phyloP scores from a whole-genome alignment of 345 rosid genomes.

The Hirschfeldia incana region DNA sequence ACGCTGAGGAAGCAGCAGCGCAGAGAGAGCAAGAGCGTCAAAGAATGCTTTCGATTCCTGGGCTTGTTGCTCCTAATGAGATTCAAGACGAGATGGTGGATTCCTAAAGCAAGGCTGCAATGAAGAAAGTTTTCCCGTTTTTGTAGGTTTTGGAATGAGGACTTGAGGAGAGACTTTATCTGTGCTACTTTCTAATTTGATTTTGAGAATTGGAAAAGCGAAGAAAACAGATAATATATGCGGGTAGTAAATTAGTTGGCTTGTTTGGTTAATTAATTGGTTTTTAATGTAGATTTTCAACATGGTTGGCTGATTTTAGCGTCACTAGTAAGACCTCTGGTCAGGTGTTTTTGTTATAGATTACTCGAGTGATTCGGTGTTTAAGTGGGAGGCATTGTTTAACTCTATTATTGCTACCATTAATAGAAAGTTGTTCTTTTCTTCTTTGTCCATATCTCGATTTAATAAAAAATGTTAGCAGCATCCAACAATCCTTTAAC shows the following conservation, averaged over 20 bases:
- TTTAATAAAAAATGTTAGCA: neutral
- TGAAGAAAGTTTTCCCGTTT: neutral
- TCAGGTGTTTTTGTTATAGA: neutral
- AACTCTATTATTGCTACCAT: neutral
- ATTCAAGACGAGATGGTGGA: slow-evolving; percentile 82
- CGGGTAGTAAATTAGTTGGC: slow-evolving; percentile 7
- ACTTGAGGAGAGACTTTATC: neutral
- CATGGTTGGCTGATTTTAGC: slow-evolving; percentile 10
- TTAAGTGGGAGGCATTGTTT: neutral
- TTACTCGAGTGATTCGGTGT: slow-evolving; percentile 8
- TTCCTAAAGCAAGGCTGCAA: slow-evolving; percentile 42
- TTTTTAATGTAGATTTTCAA: slow-evolving; percentile 31
- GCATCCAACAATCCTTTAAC: neutral
- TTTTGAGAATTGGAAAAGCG: slow-evolving; percentile 30
- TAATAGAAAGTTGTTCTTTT: neutral
- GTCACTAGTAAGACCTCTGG: neutral
- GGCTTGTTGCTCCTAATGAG: slow-evolving; percentile 76
- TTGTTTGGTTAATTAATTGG: slow-evolving; percentile 23
- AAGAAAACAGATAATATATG: neutral
- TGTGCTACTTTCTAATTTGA: slow-evolving; percentile 10
- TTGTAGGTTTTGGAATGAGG: slow-evolving; percentile 9
- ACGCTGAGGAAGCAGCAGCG: slow-evolving; percentile 82
- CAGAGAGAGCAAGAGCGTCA: slow-evolving; percentile 69
- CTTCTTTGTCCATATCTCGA: neutral
- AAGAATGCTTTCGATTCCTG: slow-evolving; percentile 80